A percentile compares a stretch with the other conserved stretches of the same genome.
These are phyloP conservation scores for Echria macrotheca DNA, from an alignment of 495 filamentous ascomycete species.

Conservation along the genomic window DNA sequence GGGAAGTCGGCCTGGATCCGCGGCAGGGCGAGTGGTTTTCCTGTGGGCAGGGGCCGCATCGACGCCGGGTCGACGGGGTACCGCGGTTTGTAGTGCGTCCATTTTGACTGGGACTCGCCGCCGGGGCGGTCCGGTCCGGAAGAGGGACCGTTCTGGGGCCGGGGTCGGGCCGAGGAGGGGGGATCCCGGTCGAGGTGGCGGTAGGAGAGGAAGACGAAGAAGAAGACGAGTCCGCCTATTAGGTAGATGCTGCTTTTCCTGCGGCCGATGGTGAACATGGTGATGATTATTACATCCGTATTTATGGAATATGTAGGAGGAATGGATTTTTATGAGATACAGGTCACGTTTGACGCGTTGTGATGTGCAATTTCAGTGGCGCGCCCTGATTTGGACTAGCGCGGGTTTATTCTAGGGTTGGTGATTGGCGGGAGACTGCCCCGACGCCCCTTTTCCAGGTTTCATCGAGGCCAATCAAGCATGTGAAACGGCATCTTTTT, in stretches of 20 bases:
- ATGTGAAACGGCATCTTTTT: no score
- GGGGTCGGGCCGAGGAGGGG: background rate
- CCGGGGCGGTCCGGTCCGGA: background rate
- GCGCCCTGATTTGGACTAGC: no score
- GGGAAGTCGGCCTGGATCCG: constrained; percentile 57
- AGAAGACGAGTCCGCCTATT: background rate
- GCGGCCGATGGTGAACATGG: background rate
- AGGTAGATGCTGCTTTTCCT: background rate
- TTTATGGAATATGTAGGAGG: no score
- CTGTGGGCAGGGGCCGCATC: constrained; percentile 66
- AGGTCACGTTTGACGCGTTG: no score
- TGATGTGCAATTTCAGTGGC: no score
- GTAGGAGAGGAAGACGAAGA: constrained; percentile 2
- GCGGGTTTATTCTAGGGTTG: no score
- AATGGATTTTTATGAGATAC: no score
- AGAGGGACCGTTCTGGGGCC: background rate
- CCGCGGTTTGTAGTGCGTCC: constrained; percentile 40
- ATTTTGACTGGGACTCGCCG: constrained; percentile 2
- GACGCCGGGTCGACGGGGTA: constrained; percentile 54
- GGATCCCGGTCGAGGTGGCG: constrained; percentile 5
- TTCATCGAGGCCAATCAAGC: no score
- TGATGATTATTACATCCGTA: no score
- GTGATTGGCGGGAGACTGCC: no score
- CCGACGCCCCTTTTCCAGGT: no score
- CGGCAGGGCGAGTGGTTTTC: constrained; percentile 58